Base-by-base conservation (phyloP, 1,139 yeast genomes). In the Magnusiomyces fungicola region DNA sequence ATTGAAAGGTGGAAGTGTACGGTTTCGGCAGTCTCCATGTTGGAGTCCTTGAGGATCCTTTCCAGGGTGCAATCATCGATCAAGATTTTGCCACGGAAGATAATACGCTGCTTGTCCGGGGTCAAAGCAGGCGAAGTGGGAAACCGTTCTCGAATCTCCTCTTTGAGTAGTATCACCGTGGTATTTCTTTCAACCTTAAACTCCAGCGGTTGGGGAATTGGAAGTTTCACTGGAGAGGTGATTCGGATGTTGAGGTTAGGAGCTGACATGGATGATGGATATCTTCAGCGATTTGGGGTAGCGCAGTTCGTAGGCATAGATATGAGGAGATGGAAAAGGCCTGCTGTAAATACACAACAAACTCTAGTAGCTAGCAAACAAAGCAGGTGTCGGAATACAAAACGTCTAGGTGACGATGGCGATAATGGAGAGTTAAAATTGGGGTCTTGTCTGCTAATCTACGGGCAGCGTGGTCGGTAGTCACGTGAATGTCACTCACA, bases 31-130 rank as follows among this genome's bases (percentile, higher is more conserved):
- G 39, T 19, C 18, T 36, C 46, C 27, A 37, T 18, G n/a, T 41
- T 24, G 24, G 34, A 32, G 16, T 45, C 48, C 23, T 41, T 41
- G 18, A 51, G 39, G 7, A 51, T 39, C 6, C 29, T 29, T 7
- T 39, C 27, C 21, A 51, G 39, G 14, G 46, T 33, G 23, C 43
- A 37, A 23, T 27, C 18, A 18, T 48, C 50, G 4, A 37, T 44
- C 30, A 51, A 37, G 19, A 51, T 2, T 18, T 46, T 45, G 25
- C 53, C 53, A 12, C 53, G 43, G 25, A 51, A 51, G 22, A 51
- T 51, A 29, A 51, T 24, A 3, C 53, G 46, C 39, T 48, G 51
- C n/a, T 50, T 23, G 18, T 51, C 50, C 18, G 49, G 46, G 2
- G 46, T 23, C 3, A 51, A 51, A 10, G 34, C 46, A 16, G 45